Conservation (phyloP, 345 rosid species). For the Arabidopsis thaliana region TAIR10.1 NC_003075.7:2374501-2375000, state of each 20-base stretch:
- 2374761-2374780: slow-evolving; percentile 2
- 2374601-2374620: not conserved
- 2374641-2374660: not conserved
- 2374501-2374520: not conserved
- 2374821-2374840: not conserved
- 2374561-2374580: not conserved
- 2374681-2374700: not conserved
- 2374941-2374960: not conserved
- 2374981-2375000: slow-evolving; percentile 3
- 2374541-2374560: not conserved
- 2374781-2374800: not conserved
- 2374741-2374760: not conserved
- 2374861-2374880: rapidly evolving
- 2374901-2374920: not conserved
- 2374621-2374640: not conserved
- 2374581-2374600: not conserved
- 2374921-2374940: not conserved
- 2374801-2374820: not conserved
- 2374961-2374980: not conserved
- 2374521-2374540: not conserved
- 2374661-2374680: not conserved
- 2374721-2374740: not conserved
- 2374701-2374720: not conserved
- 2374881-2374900: not conserved
- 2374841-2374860: not conserved